Percentiles rank a stretch among this genome's conserved stretches.
Evolutionary conservation across 768 basidiomycete genomes (phyloP).

Genomic region (Boletus patriciae): DNA sequence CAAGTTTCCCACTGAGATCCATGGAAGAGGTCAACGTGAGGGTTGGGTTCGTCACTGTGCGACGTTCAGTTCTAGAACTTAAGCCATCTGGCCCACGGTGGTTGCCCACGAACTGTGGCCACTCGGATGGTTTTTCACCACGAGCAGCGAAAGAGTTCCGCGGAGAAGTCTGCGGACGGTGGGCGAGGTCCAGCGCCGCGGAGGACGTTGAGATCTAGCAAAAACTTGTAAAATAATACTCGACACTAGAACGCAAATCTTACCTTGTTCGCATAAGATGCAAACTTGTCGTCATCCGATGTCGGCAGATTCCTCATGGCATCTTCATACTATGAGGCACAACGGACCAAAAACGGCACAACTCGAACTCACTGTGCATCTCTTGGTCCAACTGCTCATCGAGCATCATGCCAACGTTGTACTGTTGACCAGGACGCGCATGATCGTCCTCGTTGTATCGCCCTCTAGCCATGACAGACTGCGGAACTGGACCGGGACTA

Average conservation of each 20-base stretch:
- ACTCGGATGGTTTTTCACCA: constrained; percentile 81
- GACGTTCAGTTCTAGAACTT: constrained; percentile 57
- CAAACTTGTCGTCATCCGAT: constrained; percentile 87
- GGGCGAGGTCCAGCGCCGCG: constrained; percentile 90
- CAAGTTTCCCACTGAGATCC: constrained; percentile 47
- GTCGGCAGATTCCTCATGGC: constrained; percentile 87
- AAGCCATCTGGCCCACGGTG: constrained; percentile 61
- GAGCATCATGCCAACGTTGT: constrained; percentile 86
- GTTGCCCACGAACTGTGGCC: constrained; percentile 83
- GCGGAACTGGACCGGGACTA: constrained; percentile 49
- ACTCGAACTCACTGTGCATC: constrained; percentile 74
- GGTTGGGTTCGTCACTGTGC: constrained; percentile 73
- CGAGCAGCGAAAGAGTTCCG: constrained; percentile 58
- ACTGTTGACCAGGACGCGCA: constrained; percentile 57
- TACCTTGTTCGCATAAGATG: constrained; percentile 66
- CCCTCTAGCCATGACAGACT: constrained; percentile 53
- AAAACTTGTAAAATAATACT: constrained; percentile 2
- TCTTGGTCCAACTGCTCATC: constrained; percentile 93
- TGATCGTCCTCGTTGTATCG: constrained; percentile 62
- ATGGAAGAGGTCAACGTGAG: constrained; percentile 60
- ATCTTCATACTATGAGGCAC: constrained; percentile 46
- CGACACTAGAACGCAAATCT: constrained; percentile 16
- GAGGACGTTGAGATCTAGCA: constrained; percentile 79
- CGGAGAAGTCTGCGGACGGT: constrained; percentile 79
- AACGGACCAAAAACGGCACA: constrained; percentile 6